Conservation (phyloP, 2,329 filamentous ascomycete genomes). For the Mycogone perniciosa region DNA sequence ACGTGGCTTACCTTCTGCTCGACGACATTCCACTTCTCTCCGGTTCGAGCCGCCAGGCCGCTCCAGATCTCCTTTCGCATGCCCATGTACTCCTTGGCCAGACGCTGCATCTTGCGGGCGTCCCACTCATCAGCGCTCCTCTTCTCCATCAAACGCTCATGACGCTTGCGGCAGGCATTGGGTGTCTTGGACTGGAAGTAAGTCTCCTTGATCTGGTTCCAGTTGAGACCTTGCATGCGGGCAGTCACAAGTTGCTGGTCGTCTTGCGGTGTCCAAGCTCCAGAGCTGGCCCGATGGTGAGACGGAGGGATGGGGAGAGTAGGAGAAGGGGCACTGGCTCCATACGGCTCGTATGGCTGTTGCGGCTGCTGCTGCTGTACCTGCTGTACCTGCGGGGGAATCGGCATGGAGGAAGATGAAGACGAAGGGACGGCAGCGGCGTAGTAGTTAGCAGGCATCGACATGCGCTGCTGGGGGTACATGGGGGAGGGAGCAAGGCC, state of each 20-base stretch:
- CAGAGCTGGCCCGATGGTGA: constrained; percentile 52
- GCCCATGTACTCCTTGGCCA: constrained; percentile 73
- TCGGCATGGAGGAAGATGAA: constrained; percentile 8
- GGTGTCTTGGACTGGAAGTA: constrained; percentile 73
- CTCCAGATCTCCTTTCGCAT: constrained; percentile 79
- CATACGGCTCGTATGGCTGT: constrained; percentile 36
- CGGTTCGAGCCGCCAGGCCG: constrained; percentile 61
- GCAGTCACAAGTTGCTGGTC: constrained; percentile 68
- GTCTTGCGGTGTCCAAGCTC: constrained; percentile 67
- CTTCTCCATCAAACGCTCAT: constrained; percentile 76
- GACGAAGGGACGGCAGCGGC: neutral
- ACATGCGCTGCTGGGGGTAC: constrained; percentile 35
- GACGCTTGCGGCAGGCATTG: constrained; percentile 84
- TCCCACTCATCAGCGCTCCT: constrained; percentile 73
- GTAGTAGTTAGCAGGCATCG: constrained; percentile 36
- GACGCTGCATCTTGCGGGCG: constrained; percentile 62
- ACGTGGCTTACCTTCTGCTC: constrained; percentile 50
- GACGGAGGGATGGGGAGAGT: constrained; percentile 34
- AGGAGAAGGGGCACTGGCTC: constrained; percentile 25
- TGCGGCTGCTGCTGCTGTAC: constrained; percentile 29
- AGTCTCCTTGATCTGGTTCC: constrained; percentile 69
- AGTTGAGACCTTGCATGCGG: constrained; percentile 70
- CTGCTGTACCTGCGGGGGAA: constrained; percentile 7
- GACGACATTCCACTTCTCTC: constrained; percentile 76
- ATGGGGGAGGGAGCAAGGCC: constrained; percentile 37